These are phyloP conservation scores for Tetracladium maxilliforme DNA, from an alignment of 2,329 filamentous ascomycete genomes.

Conservation along the genomic window DNA sequence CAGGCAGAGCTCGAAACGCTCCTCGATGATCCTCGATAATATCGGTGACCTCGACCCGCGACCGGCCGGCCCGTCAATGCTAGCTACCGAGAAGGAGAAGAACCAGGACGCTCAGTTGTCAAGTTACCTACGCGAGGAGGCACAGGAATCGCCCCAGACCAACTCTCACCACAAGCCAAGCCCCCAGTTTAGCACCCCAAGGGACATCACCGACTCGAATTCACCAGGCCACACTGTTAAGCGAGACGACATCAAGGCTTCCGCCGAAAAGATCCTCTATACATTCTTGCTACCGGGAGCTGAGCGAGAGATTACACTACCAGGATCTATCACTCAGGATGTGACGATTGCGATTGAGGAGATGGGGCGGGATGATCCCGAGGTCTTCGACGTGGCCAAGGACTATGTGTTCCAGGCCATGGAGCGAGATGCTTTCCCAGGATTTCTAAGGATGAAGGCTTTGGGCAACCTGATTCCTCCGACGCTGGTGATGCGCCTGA, in stretches of 20 bases:
- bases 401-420: constrained; percentile 99
- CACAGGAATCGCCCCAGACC: constrained; percentile 37
- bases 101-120: constrained; percentile 83
- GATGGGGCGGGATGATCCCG: constrained; percentile 83
- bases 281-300: constrained; percentile 91
- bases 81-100: constrained; percentile 54
- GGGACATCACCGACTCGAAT: constrained; percentile 57
- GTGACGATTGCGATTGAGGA: constrained; percentile 84
- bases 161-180: constrained; percentile 26
- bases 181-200: constrained; percentile 42
- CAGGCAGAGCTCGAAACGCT: constrained; percentile 62
- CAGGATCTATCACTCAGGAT: constrained; percentile 70
- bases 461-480: constrained; percentile 90
- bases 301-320: constrained; percentile 89
- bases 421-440: constrained; percentile 98
- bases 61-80: constrained; percentile 45
- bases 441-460: constrained; percentile 88
- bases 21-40: constrained; percentile 63
- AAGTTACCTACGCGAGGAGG: constrained; percentile 64
- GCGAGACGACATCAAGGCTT: constrained; percentile 81
- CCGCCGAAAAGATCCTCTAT: constrained; percentile 97
- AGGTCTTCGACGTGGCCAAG: constrained; percentile 94
- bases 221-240: constrained; percentile 74
- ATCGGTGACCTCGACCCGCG: constrained; percentile 51
- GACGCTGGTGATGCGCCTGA: constrained; percentile 73